Evolutionary conservation across 306 rosid species (phyloP).

Genomic region (Gynostemma pentaphyllum): DNA sequence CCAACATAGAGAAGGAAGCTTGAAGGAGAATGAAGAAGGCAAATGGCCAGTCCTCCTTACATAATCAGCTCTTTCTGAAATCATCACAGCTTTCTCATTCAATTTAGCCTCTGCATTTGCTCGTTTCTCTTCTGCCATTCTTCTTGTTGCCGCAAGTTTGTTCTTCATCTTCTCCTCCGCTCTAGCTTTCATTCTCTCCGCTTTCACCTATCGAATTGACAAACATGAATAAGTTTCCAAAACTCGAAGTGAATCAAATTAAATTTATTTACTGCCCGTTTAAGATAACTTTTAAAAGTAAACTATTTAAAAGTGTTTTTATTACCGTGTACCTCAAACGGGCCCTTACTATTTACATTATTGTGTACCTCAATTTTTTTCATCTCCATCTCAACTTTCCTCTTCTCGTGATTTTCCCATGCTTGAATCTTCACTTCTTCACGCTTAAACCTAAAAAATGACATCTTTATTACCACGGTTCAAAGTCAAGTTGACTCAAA

Average conservation of each 20-base stretch:
- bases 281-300: too few species aligned
- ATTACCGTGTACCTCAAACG: too few species aligned
- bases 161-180: conserved; percentile 64
- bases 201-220: conserved; percentile 39
- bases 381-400: conserved; percentile 92
- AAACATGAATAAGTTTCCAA: not conserved
- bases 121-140: conserved; percentile 74
- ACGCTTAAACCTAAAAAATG: conserved; percentile 52
- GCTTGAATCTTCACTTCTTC: conserved; percentile 93
- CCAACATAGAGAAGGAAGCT: conserved; percentile 82
- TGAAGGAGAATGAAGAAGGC: conserved; percentile 72
- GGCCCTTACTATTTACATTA: too few species aligned
- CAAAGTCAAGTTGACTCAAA: too few species aligned
- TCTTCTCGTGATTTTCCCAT: conserved; percentile 88
- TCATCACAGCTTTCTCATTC: conserved; percentile 62
- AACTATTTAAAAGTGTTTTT: too few species aligned
- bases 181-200: conserved; percentile 74
- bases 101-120: conserved; percentile 70
- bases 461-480: too few species aligned
- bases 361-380: conserved; percentile 94
- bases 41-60: conserved; percentile 77
- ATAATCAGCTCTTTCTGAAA: conserved; percentile 67
- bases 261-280: too few species aligned
- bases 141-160: conserved; percentile 52
- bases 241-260: not conserved